Percentiles rank a stretch among this genome's conserved stretches.
Evolutionary conservation across 208 protist species (phyloP).

Genomic region (Phytomonas francai): DNA sequence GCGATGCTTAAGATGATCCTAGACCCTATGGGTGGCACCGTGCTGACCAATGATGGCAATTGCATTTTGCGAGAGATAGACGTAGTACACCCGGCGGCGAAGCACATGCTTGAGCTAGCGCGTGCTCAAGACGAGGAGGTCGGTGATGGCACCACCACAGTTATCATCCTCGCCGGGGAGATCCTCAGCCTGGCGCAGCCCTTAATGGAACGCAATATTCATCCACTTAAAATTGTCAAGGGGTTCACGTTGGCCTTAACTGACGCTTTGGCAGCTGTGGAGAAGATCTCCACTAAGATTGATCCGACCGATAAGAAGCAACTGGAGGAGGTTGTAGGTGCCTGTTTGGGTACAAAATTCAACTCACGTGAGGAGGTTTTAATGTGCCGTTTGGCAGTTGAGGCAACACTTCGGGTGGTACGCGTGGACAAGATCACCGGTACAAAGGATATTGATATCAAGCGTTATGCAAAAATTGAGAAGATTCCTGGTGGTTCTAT

Average conservation of each 20-base stretch:
- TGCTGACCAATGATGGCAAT: slow-evolving; percentile 99
- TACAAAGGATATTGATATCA: slow-evolving; percentile 98
- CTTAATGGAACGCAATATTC: slow-evolving; percentile 97
- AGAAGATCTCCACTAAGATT: slow-evolving; percentile 89
- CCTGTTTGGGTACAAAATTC: slow-evolving; percentile 99
- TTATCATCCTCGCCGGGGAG: slow-evolving; percentile 99
- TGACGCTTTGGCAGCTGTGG: slow-evolving; percentile 92
- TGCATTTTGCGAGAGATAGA: slow-evolving; percentile 99
- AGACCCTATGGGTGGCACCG: slow-evolving; percentile 99
- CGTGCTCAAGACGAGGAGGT: slow-evolving; percentile 99
- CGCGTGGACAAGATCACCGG: slow-evolving; percentile 72
- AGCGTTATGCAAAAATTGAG: slow-evolving; percentile 98
- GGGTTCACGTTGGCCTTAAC: slow-evolving; percentile 95
- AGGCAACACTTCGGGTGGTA: slow-evolving; percentile 95
- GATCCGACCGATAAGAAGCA: slow-evolving; percentile 90
- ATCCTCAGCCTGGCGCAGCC: slow-evolving; percentile 95
- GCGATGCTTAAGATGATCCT: slow-evolving; percentile 99
- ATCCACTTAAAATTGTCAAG: slow-evolving; percentile 98
- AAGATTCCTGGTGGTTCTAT: slow-evolving; percentile 99
- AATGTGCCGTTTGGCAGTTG: slow-evolving; percentile 97
- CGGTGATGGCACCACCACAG: slow-evolving; percentile 99
- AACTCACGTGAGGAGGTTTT: slow-evolving; percentile 93
- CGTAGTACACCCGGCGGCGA: slow-evolving; percentile 99
- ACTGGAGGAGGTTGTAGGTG: slow-evolving; percentile 89
- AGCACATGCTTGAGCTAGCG: slow-evolving; percentile 99